These are phyloP conservation scores for Metschnikowia amazonensis DNA, from an alignment of 805 yeast species.

Conservation along the genomic window DNA sequence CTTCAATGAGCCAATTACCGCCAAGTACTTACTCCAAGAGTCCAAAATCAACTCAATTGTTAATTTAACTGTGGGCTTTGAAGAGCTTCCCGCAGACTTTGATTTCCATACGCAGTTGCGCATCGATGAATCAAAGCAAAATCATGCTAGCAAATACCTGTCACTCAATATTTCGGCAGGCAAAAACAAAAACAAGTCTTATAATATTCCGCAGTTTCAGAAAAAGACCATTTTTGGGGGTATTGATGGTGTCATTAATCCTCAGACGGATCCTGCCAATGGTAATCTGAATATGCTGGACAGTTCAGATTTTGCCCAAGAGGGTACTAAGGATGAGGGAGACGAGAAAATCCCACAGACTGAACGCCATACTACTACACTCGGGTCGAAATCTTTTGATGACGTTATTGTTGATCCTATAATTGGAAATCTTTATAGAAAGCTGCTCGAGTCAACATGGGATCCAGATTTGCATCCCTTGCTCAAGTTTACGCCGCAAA, in stretches of 20 bases:
- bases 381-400: constrained; percentile 14
- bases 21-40: constrained; percentile 67
- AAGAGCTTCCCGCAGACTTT: constrained; percentile 35
- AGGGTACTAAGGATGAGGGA: neutral
- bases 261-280: constrained; percentile 5
- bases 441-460: constrained; percentile 59
- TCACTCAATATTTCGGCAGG: constrained; percentile 13
- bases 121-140: constrained; percentile 25
- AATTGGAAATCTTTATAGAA: constrained; percentile 47
- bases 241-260: constrained; percentile 38
- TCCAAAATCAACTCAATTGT: constrained; percentile 83
- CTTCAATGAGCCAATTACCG: constrained; percentile 47
- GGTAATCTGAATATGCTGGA: neutral
- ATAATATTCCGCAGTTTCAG: constrained; percentile 39
- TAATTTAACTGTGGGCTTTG: constrained; percentile 53
- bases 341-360: constrained; percentile 4
- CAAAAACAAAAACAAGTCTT: constrained; percentile 19
- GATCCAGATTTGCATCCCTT: constrained; percentile 45
- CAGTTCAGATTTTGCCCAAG: neutral
- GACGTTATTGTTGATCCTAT: constrained; percentile 45
- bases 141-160: constrained; percentile 5
- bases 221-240: constrained; percentile 48
- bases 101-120: constrained; percentile 43
- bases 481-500: constrained; percentile 59
- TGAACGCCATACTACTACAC: constrained; percentile 5